Conservation (phyloP, 805 yeast genomes). For the Candida takata region DNA sequence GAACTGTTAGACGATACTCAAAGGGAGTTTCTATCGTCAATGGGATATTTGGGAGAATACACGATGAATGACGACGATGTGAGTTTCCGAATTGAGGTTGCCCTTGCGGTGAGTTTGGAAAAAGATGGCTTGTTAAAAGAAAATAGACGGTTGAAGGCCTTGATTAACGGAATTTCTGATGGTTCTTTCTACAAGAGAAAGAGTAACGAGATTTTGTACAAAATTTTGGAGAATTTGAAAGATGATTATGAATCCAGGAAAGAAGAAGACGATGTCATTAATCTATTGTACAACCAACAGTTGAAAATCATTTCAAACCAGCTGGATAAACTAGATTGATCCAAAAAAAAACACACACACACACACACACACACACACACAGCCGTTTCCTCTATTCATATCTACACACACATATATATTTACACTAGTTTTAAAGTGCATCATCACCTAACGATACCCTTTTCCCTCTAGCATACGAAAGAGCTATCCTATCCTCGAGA, state of each 20-base stretch:
- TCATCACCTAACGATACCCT: not conserved
- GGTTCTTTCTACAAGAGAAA: slow-evolving; percentile 33
- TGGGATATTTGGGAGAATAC: slow-evolving; percentile 68
- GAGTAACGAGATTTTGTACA: slow-evolving; percentile 25
- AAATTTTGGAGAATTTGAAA: slow-evolving; percentile 28
- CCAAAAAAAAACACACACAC: no score
- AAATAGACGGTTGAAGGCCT: slow-evolving; percentile 17
- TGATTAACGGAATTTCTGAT: slow-evolving; percentile 37
- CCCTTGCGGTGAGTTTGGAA: slow-evolving; percentile 52
- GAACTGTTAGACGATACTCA: slow-evolving; percentile 33
- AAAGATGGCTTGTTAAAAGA: slow-evolving; percentile 10
- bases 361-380: no score
- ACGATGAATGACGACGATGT: slow-evolving; percentile 46
- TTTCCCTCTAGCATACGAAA: slow-evolving; percentile 4
- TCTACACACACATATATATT: no score
- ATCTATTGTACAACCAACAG: slow-evolving; percentile 12
- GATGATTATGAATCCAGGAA: slow-evolving; percentile 21
- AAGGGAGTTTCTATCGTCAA: slow-evolving; percentile 37
- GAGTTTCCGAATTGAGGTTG: slow-evolving; percentile 73
- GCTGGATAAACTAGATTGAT: slow-evolving; percentile 9
- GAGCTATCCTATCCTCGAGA: slow-evolving; percentile 14
- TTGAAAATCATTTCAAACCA: slow-evolving; percentile 9
- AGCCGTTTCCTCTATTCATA: no score
- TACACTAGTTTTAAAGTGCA: no score
- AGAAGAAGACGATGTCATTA: slow-evolving; percentile 11